Evolutionary conservation across 805 yeast species (phyloP), one percentile per base, ranked within the genome.

Genomic region (Hanseniaspora lindneri): DNA sequence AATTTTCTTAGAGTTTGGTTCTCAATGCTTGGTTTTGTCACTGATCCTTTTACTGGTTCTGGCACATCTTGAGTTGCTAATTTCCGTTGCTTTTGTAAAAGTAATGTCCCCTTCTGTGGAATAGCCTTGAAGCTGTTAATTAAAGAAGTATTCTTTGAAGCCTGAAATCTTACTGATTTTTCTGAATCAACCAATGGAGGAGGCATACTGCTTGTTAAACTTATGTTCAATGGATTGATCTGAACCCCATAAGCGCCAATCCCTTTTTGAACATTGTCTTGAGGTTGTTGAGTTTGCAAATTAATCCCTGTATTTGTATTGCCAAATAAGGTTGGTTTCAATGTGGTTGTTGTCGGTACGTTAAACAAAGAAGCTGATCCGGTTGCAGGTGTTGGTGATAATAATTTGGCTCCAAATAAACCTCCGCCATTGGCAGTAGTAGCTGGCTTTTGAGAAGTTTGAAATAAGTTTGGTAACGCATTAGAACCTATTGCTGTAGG

Each of bases 171-270:
- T 4, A 14, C 13, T 7, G 39, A 16, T 36, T 44, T 30, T 17
- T n/a, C 10, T 21, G 16, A 1, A 27, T 25, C 19, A 1, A 47
- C 37, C 13, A 39, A 39, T 9, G 53, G 23, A 7, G 42, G 42
- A 16, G 39, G 44, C 34, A 41, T 46, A 19, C 33, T 20, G 9
- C 14, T 41, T 14, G 34, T 36, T 14, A 39, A 8, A 36, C 17
- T 36, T 33, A 44, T 28, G 20, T 35, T 44, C 11, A 36, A 20
- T n/a, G 48, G 48, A 19, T 44, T 44, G 7, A 25, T n/a, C 17
- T 44, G 41, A 36, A 44, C 41, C 3, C 49, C 49, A 16, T 44
- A 44, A 16, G 32, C 43, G 3, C 43, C 35, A 24, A 36, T 37
- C 4, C 43, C 42, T 19, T 44, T 25, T 16, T 28, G 34, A 10